Conservation (phyloP, 345 rosid genomes). For the sweet orange (Citrus sinensis) region DNA sequence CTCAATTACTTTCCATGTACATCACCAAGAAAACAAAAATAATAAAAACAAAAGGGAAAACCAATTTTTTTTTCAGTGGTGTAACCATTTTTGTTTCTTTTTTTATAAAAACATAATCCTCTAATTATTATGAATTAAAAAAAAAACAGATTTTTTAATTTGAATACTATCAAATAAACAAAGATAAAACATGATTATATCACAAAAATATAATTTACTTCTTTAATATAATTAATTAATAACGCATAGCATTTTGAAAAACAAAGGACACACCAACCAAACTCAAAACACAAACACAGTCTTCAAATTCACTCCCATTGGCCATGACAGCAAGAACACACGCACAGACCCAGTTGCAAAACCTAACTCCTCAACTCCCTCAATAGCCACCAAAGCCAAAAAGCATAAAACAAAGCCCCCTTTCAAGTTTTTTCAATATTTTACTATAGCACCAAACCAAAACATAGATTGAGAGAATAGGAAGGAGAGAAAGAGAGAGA, state of each 20-base stretch:
- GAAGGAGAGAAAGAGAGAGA: neutral
- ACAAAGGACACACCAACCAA: neutral
- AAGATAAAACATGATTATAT: too few species aligned
- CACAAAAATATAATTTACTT: too few species aligned
- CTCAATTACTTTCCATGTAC: neutral
- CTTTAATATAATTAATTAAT: too few species aligned
- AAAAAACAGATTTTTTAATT: too few species aligned
- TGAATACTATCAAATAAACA: neutral
- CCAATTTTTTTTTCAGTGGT: too few species aligned
- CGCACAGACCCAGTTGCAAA: neutral
- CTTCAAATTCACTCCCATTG: neutral
- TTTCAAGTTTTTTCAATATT: neutral
- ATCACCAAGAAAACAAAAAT: neutral
- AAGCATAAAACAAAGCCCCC: constrained; percentile 1
- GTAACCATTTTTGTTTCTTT: neutral
- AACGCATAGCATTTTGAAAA: neutral
- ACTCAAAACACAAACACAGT: neutral
- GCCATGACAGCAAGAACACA: neutral
- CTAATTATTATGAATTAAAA: too few species aligned
- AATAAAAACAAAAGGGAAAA: neutral
- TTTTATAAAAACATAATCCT: too few species aligned
- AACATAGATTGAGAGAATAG: neutral
- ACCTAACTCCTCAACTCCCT: constrained; percentile 2
- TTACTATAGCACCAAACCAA: neutral
- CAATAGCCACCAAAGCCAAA: neutral